These are phyloP conservation scores for Cystoderma amianthinum DNA, from an alignment of 768 basidiomycete genomes.

Conservation along the genomic window DNA sequence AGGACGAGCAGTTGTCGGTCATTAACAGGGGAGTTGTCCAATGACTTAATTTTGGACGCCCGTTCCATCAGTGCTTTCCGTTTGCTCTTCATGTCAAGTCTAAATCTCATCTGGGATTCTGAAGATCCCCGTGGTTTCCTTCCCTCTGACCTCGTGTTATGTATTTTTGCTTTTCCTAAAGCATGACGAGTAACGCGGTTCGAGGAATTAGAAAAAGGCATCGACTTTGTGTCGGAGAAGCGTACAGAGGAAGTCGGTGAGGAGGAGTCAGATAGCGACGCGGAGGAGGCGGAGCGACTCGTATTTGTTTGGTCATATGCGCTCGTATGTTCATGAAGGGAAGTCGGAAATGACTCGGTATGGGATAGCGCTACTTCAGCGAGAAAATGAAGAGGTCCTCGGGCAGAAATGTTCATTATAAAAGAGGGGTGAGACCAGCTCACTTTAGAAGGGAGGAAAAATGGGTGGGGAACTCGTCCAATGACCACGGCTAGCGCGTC, in stretches of 20 bases:
- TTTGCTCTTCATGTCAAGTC: constrained; percentile 21
- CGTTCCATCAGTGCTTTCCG: constrained; percentile 26
- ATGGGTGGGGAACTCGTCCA: constrained; percentile 6
- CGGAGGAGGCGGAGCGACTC: no score
- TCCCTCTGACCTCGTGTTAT: constrained; percentile 19
- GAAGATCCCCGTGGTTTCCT: constrained; percentile 16
- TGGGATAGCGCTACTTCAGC: constrained; percentile 22
- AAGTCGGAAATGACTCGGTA: no score
- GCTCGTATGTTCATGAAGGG: no score
- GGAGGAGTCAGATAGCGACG: no score
- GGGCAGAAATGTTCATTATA: constrained; percentile 19
- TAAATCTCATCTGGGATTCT: constrained; percentile 17
- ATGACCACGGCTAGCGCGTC: constrained; percentile 11
- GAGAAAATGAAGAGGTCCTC: constrained; percentile 28
- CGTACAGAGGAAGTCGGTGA: background rate
- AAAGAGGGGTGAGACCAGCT: constrained; percentile 10
- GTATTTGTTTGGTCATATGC: no score
- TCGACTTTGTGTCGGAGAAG: background rate
- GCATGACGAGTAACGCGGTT: constrained; percentile 10
- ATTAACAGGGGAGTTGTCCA: constrained; percentile 52
- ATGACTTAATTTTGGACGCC: constrained; percentile 31
- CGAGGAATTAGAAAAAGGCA: constrained; percentile 15
- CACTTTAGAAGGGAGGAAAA: constrained; percentile 2
- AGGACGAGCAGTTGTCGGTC: constrained; percentile 50
- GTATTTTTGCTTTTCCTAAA: constrained; percentile 10